phyloP scores from a whole-genome alignment of 768 basidiomycete genomes.

The Dentipellis sp. region DNA sequence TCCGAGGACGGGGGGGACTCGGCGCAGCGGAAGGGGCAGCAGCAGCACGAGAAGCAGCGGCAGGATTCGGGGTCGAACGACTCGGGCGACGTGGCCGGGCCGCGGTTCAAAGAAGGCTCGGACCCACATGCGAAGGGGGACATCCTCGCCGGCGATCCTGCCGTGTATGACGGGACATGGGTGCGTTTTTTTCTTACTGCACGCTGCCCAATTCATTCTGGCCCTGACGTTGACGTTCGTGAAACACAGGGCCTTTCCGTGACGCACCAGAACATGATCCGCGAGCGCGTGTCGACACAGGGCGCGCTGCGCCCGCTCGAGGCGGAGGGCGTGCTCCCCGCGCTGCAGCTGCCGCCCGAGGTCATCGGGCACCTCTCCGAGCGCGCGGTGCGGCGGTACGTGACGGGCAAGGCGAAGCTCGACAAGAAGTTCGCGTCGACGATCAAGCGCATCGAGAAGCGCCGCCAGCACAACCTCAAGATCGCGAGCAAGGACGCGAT shows the following conservation, averaged over 20 bases:
- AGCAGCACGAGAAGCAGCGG: neutral
- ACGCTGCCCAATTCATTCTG: neutral
- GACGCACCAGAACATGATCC: slow-evolving; percentile 62
- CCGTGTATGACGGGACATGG: slow-evolving; percentile 41
- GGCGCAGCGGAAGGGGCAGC: neutral
- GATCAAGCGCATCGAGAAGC: slow-evolving; percentile 49
- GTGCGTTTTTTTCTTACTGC: slow-evolving; percentile 24
- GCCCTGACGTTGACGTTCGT: neutral
- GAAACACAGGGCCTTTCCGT: slow-evolving; percentile 18
- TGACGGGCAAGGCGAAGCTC: slow-evolving; percentile 49
- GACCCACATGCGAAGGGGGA: slow-evolving; percentile 7
- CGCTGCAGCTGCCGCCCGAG: slow-evolving; percentile 54
- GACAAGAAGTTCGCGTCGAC: slow-evolving; percentile 59
- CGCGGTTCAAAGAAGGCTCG: slow-evolving; percentile 14
- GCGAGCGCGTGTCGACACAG: slow-evolving; percentile 78
- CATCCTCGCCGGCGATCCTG: slow-evolving; percentile 48
- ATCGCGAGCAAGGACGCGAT: slow-evolving; percentile 54
- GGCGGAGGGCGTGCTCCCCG: slow-evolving; percentile 52
- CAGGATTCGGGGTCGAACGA: neutral
- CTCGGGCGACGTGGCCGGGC: slow-evolving; percentile 15
- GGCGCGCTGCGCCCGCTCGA: slow-evolving; percentile 84
- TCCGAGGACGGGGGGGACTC: neutral
- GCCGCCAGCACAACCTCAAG: slow-evolving; percentile 56
- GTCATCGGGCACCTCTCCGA: slow-evolving; percentile 73
- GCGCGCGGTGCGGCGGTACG: slow-evolving; percentile 64